A percentile compares a stretch with the other conserved stretches of the same genome.
Conservation (phyloP, 139 green algal species). For the Picochlorum sp. region DNA sequence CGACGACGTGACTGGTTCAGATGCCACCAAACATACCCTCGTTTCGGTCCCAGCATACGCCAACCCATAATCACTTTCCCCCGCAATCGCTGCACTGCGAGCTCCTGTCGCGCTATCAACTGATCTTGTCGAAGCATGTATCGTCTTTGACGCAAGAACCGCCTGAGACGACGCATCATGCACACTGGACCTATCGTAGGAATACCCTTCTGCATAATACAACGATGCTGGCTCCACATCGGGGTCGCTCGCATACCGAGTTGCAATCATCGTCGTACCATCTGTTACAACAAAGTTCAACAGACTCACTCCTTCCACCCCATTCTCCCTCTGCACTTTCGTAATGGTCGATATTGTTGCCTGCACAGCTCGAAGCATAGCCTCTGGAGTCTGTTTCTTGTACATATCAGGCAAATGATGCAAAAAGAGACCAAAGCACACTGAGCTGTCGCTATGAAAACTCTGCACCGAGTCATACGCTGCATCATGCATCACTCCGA, state of each 20-base stretch:
- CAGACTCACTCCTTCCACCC: slow-evolving; percentile 49
- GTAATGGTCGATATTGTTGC: slow-evolving; percentile 37
- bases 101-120: neutral
- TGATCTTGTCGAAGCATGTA: slow-evolving; percentile 1
- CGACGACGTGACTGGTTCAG: slow-evolving; percentile 80
- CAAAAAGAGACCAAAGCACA: slow-evolving; percentile 88
- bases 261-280: slow-evolving; percentile 71
- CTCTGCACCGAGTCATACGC: slow-evolving; percentile 79
- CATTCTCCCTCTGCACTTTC: slow-evolving; percentile 32
- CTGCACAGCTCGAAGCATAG: slow-evolving; percentile 58
- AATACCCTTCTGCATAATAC: slow-evolving; percentile 70
- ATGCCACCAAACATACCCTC: slow-evolving; percentile 73
- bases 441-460: slow-evolving; percentile 87
- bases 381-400: slow-evolving; percentile 46
- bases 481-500: slow-evolving; percentile 66
- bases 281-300: slow-evolving; percentile 91
- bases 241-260: slow-evolving; percentile 61
- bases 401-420: slow-evolving; percentile 68
- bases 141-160: neutral
- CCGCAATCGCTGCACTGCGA: slow-evolving; percentile 10
- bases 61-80: slow-evolving; percentile 60
- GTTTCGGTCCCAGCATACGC: slow-evolving; percentile 51
- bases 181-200: slow-evolving; percentile 3
- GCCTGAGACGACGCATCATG: neutral
- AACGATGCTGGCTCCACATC: slow-evolving; percentile 57